Percentiles rank a stretch among this genome's conserved stretches.
These are phyloP conservation scores for Penicillium sumatraense DNA, from an alignment of 2,329 filamentous ascomycete species.

Conservation along the genomic window DNA sequence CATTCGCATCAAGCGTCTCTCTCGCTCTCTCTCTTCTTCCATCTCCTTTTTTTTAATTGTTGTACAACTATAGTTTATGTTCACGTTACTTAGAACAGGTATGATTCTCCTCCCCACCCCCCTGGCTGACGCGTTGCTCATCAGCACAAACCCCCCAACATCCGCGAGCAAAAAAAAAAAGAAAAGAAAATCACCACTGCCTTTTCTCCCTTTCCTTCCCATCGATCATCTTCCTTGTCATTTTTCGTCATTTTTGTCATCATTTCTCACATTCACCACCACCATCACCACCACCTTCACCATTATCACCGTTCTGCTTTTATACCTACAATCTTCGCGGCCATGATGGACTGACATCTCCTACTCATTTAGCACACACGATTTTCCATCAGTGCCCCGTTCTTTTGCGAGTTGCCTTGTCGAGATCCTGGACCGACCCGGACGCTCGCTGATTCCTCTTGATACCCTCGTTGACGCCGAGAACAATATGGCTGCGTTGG, in stretches of 20 bases:
- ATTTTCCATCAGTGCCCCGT: constrained; percentile 7
- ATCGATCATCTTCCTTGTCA: neutral
- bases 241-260: neutral
- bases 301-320: too few species aligned
- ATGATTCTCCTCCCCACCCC: constrained; percentile 18
- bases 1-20: constrained; percentile 25
- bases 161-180: constrained; percentile 14
- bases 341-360: constrained; percentile 30
- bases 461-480: constrained; percentile 19
- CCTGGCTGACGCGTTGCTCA: constrained; percentile 27
- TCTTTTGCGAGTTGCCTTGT: constrained; percentile 20
- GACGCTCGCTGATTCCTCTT: constrained; percentile 22
- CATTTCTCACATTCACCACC: neutral
- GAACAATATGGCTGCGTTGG: constrained; percentile 78
- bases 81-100: constrained; percentile 38
- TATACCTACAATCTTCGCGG: neutral
- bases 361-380: constrained; percentile 21
- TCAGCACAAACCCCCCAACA: constrained; percentile 14
- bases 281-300: neutral
- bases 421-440: constrained; percentile 26
- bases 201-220: constrained; percentile 1
- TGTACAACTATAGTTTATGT: constrained; percentile 39
- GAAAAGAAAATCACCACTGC: constrained; percentile 10
- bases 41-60: constrained; percentile 28
- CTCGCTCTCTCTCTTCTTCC: constrained; percentile 17